These are phyloP conservation scores for Ramaria rubella DNA, from an alignment of 768 basidiomycete species.

Conservation along the genomic window DNA sequence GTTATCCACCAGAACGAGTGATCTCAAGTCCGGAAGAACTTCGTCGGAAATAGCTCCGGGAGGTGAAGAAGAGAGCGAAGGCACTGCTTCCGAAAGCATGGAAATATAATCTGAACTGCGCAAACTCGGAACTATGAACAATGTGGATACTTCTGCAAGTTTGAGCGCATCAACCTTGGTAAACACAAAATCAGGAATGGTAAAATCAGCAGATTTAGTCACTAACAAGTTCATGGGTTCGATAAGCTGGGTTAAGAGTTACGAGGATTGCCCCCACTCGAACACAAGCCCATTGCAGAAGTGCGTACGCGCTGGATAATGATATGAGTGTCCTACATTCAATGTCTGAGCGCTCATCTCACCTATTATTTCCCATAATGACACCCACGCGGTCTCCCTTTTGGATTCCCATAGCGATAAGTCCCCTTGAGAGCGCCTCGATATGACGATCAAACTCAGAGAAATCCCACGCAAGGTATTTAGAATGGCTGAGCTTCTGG, in stretches of 20 bases:
- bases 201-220: not conserved
- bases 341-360: too few relatives aligned
- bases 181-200: not conserved
- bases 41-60: conserved; percentile 54
- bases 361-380: conserved; percentile 85
- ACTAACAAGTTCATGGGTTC: conserved; percentile 60
- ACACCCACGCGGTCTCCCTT: conserved; percentile 76
- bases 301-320: conserved; percentile 58
- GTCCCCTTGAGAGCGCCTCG: conserved; percentile 60
- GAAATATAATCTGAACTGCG: conserved; percentile 58
- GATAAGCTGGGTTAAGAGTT: conserved; percentile 79
- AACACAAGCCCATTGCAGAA: conserved; percentile 83
- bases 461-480: conserved; percentile 68
- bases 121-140: conserved; percentile 66
- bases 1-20: conserved; percentile 65
- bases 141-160: conserved; percentile 57
- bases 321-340: not conserved
- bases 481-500: conserved; percentile 39
- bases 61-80: conserved; percentile 40
- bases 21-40: conserved; percentile 53
- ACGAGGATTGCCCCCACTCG: conserved; percentile 77
- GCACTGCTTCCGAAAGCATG: conserved; percentile 51
- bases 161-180: conserved; percentile 53
- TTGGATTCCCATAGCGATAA: conserved; percentile 60
- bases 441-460: conserved; percentile 62